These are phyloP conservation scores for Coniferiporia weirii DNA, from an alignment of 1,284 basidiomycete genomes.

Conservation along the genomic window DNA sequence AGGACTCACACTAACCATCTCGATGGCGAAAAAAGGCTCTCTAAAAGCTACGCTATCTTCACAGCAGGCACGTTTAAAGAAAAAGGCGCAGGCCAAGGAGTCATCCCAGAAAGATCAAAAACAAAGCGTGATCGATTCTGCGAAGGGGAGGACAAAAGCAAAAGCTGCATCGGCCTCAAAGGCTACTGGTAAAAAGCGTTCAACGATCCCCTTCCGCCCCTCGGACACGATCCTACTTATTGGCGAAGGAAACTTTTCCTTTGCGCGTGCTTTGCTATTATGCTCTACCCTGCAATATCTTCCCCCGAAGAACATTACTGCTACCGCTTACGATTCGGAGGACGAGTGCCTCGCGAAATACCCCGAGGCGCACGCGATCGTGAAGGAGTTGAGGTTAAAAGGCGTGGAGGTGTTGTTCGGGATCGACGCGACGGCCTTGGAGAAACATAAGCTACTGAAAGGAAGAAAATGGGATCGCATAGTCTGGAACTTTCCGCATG, in stretches of 20 bases:
- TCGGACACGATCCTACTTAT: conserved; percentile 83
- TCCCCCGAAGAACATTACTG: conserved; percentile 67
- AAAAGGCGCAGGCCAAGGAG: conserved; percentile 43
- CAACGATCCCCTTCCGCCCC: conserved; percentile 66
- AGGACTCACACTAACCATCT: background rate
- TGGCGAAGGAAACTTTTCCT: conserved; percentile 98
- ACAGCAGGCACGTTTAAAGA: conserved; percentile 59
- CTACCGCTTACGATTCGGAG: conserved; percentile 86
- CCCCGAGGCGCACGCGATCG: conserved; percentile 66
- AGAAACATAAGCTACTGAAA: conserved; percentile 52
- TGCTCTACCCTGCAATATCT: conserved; percentile 44
- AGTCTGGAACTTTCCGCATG: conserved; percentile 97
- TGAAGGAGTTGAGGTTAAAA: conserved; percentile 48
- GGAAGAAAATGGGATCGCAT: conserved; percentile 70
- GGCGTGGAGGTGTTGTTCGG: conserved; percentile 77
- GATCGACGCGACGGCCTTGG: conserved; percentile 80
- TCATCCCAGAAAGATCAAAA: conserved; percentile 48
- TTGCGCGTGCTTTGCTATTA: conserved; percentile 68
- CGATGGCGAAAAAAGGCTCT: conserved; percentile 40
- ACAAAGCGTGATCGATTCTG: conserved; percentile 27
- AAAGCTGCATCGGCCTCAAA: conserved; percentile 20
- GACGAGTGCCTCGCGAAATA: conserved; percentile 80
- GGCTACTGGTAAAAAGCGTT: conserved; percentile 20
- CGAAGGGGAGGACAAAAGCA: conserved; percentile 26
- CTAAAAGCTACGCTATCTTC: conserved; percentile 63